Percentiles rank a stretch among this genome's conserved stretches.
Conservation (phyloP, 176 grass and related monocot species). For the Phoenix dactylifera region DNA sequence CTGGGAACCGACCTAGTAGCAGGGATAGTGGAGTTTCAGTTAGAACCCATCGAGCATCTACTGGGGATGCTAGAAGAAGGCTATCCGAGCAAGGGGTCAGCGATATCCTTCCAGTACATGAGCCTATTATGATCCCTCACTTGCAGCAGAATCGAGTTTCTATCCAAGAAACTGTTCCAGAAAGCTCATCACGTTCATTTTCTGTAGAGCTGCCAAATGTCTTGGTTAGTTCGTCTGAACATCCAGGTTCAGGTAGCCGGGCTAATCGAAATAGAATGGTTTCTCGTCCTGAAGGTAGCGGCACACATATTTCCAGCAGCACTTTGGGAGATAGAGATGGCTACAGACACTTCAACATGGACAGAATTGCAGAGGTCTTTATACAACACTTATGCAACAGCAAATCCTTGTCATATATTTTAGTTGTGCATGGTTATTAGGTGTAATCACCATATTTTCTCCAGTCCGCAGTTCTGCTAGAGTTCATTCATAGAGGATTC, state of each 20-base stretch:
- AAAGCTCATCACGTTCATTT: constrained; percentile 29
- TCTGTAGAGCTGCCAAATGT: constrained; percentile 39
- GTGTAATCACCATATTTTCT: too few relatives aligned
- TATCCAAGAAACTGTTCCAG: constrained; percentile 13
- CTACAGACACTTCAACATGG: constrained; percentile 40
- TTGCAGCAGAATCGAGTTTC: constrained; percentile 25
- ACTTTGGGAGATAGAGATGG: neutral
- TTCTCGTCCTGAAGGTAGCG: constrained; percentile 16
- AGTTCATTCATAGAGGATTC: too few relatives aligned
- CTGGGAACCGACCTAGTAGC: constrained; percentile 8
- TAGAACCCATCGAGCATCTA: constrained; percentile 25
- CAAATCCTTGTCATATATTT: neutral
- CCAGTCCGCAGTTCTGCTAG: too few relatives aligned
- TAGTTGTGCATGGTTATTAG: neutral
- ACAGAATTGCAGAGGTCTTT: constrained; percentile 69
- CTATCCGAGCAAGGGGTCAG: constrained; percentile 21
- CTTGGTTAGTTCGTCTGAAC: constrained; percentile 28
- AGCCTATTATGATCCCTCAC: constrained; percentile 24
- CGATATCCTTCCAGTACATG: constrained; percentile 18
- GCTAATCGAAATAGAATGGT: constrained; percentile 26
- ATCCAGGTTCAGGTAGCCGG: constrained; percentile 22
- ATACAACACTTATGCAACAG: too few relatives aligned
- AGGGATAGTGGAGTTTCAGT: constrained; percentile 33
- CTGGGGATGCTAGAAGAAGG: constrained; percentile 22
- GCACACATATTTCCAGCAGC: constrained; percentile 21